These are phyloP conservation scores for Globisporangium nagaii DNA, from an alignment of 352 stramenopile species.

Conservation along the genomic window DNA sequence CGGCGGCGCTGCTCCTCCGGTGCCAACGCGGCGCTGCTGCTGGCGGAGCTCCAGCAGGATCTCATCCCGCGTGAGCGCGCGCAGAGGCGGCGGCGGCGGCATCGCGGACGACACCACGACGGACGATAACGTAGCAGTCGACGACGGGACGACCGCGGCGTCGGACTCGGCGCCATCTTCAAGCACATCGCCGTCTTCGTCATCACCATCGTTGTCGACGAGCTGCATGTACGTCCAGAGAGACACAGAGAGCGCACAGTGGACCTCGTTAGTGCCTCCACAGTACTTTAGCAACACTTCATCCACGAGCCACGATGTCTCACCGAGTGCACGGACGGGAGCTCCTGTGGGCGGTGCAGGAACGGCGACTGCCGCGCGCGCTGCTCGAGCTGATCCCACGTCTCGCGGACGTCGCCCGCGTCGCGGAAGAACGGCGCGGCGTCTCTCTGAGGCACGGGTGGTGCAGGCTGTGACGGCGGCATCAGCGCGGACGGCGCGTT, in stretches of 20 bases:
- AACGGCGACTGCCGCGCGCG: slow-evolving; percentile 39
- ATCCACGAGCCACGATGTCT: background rate
- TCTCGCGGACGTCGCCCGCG: slow-evolving; percentile 40
- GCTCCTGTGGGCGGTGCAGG: slow-evolving; percentile 30
- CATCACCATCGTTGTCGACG: slow-evolving; percentile 11
- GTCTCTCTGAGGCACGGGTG: background rate
- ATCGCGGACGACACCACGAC: background rate
- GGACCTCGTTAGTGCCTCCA: slow-evolving; percentile 4
- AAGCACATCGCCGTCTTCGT: background rate
- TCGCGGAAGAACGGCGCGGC: slow-evolving; percentile 29
- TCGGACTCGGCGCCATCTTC: background rate
- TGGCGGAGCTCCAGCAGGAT: slow-evolving; percentile 39
- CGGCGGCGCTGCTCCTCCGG: background rate
- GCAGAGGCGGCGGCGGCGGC: slow-evolving; percentile 15
- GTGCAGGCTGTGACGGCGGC: background rate
- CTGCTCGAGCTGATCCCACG: slow-evolving; percentile 58
- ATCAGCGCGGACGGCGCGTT: background rate
- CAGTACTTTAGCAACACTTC: slow-evolving; percentile 7
- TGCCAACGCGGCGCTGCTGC: background rate
- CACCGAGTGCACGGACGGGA: slow-evolving; percentile 42
- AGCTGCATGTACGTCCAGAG: background rate
- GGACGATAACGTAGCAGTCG: background rate
- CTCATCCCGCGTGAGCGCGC: slow-evolving; percentile 44
- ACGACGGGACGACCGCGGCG: background rate
- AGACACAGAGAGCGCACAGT: background rate